A percentile compares a stretch with the other conserved stretches of the same genome.
phyloP scores from a whole-genome alignment of 1,139 yeast genomes.

The Suhomyces chickasaworum region DNA sequence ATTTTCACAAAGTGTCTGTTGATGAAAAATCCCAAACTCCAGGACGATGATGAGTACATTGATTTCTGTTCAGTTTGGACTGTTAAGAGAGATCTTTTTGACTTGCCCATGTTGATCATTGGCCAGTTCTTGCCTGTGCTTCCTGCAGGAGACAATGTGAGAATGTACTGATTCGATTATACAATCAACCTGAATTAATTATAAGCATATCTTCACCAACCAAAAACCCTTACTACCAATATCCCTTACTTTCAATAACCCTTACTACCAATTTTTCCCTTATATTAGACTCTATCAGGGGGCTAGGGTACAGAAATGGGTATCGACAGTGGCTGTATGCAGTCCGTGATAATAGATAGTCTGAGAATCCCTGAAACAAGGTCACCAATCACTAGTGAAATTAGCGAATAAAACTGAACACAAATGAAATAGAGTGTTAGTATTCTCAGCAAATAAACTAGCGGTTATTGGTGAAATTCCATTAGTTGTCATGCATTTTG shows the following conservation, averaged over 20 bases:
- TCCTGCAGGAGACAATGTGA: conserved; percentile 42
- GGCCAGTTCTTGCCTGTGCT: conserved; percentile 50
- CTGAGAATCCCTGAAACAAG: not conserved
- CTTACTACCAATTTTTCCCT: too few species aligned
- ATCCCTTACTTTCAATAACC: too few species aligned
- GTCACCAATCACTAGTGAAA: too few species aligned
- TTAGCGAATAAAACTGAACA: too few species aligned
- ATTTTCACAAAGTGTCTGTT: conserved; percentile 52
- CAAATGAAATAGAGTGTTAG: not conserved
- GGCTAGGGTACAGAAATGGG: not conserved
- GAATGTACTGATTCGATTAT: conserved; percentile 38
- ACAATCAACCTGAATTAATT: too few species aligned
- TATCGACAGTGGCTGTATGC: not conserved
- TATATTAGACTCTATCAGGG: not conserved
- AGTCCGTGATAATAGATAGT: not conserved
- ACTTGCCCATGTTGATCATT: conserved; percentile 66
- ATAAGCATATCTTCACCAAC: too few species aligned
- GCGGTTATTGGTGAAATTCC: too few species aligned
- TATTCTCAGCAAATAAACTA: not conserved
- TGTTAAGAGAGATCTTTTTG: conserved; percentile 82
- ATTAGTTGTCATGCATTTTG: not conserved
- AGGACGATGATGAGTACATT: conserved; percentile 31
- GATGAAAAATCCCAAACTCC: conserved; percentile 28
- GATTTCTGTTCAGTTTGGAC: conserved; percentile 65
- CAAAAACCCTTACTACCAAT: too few species aligned